Conservation (phyloP, 768 basidiomycete genomes). For the Phlegmacium glaucopus region DNA sequence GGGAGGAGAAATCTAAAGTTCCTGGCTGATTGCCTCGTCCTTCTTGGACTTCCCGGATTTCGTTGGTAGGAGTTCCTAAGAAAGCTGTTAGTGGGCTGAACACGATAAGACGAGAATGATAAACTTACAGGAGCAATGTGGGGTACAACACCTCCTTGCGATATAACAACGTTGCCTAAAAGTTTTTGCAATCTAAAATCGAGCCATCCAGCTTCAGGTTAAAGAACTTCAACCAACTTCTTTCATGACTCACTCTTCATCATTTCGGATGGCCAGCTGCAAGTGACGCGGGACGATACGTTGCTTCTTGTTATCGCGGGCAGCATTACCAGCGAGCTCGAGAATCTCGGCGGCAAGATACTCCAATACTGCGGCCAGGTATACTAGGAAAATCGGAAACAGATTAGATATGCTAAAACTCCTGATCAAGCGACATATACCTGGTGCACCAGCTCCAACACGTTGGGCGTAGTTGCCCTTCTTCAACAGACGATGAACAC, state of each 20-base stretch:
- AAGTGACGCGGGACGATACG: conserved; percentile 95
- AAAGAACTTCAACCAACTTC: neutral
- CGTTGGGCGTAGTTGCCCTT: conserved; percentile 88
- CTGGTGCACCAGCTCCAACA: conserved; percentile 87
- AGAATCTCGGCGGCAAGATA: conserved; percentile 94
- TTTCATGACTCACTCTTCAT: conserved; percentile 61
- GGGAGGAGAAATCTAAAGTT: conserved; percentile 37
- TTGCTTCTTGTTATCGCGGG: conserved; percentile 84
- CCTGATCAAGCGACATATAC: conserved; percentile 30
- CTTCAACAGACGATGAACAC: conserved; percentile 89
- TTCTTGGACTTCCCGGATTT: conserved; percentile 41
- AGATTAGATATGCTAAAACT: conserved; percentile 2
- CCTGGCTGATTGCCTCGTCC: conserved; percentile 41
- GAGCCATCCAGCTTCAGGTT: conserved; percentile 2
- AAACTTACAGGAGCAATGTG: conserved; percentile 51
- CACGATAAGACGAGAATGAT: neutral
- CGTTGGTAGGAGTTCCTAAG: conserved; percentile 38
- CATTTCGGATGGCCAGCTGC: conserved; percentile 91
- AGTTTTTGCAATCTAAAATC: conserved; percentile 65
- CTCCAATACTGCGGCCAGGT: conserved; percentile 89
- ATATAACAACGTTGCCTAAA: conserved; percentile 85
- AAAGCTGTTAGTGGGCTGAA: conserved; percentile 14
- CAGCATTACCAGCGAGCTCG: conserved; percentile 88
- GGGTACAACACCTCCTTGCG: conserved; percentile 86
- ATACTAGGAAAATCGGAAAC: conserved; percentile 51